Conservation (phyloP, 805 yeast genomes). For the Kodamaea jinghongensis region DNA sequence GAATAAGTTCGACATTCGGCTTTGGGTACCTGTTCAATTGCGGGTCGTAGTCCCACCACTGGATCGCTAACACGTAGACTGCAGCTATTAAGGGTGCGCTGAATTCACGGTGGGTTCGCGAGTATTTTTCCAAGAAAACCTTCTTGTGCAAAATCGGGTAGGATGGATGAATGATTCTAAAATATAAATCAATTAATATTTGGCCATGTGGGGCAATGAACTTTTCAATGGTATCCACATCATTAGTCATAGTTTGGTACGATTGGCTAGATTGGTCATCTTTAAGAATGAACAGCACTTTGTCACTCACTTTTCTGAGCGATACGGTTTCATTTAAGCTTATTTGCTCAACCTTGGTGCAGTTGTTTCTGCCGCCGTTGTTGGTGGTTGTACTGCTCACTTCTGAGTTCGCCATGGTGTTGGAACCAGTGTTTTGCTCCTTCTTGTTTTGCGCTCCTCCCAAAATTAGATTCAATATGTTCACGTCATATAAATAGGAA, state of each 20-base stretch:
- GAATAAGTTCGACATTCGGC: conserved; percentile 61
- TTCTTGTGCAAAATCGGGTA: conserved; percentile 89
- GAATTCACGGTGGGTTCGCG: conserved; percentile 87
- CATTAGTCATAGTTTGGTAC: conserved; percentile 66
- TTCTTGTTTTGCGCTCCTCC: conserved; percentile 18
- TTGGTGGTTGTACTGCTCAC: conserved; percentile 8
- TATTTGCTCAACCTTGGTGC: conserved; percentile 65
- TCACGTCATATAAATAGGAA: conserved; percentile 69
- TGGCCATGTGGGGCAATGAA: conserved; percentile 93
- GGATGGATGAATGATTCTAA: conserved; percentile 83
- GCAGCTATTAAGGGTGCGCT: conserved; percentile 90
- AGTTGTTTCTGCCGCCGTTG: conserved; percentile 7
- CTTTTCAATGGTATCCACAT: conserved; percentile 79
- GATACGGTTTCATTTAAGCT: conserved; percentile 64
- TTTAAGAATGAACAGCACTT: conserved; percentile 70
- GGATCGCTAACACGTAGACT: conserved; percentile 82
- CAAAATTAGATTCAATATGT: conserved; percentile 60
- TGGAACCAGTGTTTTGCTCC: conserved; percentile 4
- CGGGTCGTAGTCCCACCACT: conserved; percentile 93
- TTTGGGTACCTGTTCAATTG: conserved; percentile 70
- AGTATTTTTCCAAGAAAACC: conserved; percentile 86
- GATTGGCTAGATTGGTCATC: conserved; percentile 77
- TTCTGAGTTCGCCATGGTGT: conserved; percentile 7
- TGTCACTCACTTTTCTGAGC: conserved; percentile 74
- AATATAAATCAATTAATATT: conserved; percentile 72